Percentiles rank a stretch among this genome's conserved stretches.
phyloP scores from a whole-genome alignment of 208 protist genomes.

The Lotmaria passim region DNA sequence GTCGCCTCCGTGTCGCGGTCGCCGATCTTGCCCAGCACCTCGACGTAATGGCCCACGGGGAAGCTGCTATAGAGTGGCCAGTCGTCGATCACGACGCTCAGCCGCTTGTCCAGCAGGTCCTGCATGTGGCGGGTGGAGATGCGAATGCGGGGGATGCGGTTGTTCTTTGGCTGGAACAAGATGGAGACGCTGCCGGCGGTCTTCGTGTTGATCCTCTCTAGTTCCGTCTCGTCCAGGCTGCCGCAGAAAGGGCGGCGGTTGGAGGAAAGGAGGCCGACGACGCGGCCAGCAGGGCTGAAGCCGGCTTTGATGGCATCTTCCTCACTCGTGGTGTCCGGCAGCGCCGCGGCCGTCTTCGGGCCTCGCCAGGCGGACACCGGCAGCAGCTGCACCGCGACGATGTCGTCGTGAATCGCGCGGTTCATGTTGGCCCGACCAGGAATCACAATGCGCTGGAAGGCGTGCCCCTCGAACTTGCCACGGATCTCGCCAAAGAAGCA shows the following conservation, averaged over 20 bases:
- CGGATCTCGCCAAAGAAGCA: slow-evolving; percentile 90
- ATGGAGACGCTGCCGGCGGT: slow-evolving; percentile 72
- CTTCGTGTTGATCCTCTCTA: slow-evolving; percentile 48
- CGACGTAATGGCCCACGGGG: slow-evolving; percentile 94
- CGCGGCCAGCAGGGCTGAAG: slow-evolving; percentile 64
- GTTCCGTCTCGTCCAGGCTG: slow-evolving; percentile 78
- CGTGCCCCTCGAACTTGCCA: slow-evolving; percentile 82
- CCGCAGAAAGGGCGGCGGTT: slow-evolving; percentile 85
- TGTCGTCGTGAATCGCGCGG: slow-evolving; percentile 86
- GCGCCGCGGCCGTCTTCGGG: slow-evolving; percentile 2
- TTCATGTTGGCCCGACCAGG: slow-evolving; percentile 84
- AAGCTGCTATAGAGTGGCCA: slow-evolving; percentile 92
- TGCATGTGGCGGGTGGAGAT: slow-evolving; percentile 80
- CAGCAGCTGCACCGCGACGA: slow-evolving; percentile 80
- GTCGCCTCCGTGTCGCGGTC: slow-evolving; percentile 94
- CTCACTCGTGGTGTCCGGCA: slow-evolving; percentile 46
- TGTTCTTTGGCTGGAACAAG: slow-evolving; percentile 90
- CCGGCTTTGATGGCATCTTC: slow-evolving; percentile 65
- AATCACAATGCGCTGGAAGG: slow-evolving; percentile 79
- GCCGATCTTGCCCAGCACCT: slow-evolving; percentile 92
- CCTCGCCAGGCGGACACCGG: slow-evolving; percentile 58
- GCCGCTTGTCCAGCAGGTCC: slow-evolving; percentile 88
- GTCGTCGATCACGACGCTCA: slow-evolving; percentile 95
- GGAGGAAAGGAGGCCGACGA: slow-evolving; percentile 79
- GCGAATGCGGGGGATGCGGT: slow-evolving; percentile 88